Evolutionary conservation across 1,139 yeast genomes (phyloP).

Genomic region (Diutina ranongensis): DNA sequence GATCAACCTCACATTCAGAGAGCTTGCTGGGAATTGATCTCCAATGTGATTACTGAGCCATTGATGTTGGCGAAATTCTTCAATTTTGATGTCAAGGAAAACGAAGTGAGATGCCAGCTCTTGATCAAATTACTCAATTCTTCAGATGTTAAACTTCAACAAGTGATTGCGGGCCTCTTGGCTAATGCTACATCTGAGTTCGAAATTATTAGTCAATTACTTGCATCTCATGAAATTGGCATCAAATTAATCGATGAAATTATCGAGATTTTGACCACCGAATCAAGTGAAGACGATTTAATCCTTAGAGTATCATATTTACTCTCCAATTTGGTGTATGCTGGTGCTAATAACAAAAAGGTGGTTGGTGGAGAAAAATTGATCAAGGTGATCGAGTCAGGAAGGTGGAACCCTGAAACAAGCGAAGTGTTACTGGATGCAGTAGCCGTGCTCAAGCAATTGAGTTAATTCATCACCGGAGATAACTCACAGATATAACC

Average conservation of each 20-base stretch:
- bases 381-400: background rate
- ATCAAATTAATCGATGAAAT: slow-evolving; percentile 16
- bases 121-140: slow-evolving; percentile 31
- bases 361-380: background rate
- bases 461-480: too few relatives aligned
- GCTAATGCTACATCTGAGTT: slow-evolving; percentile 40
- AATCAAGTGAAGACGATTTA: slow-evolving; percentile 14
- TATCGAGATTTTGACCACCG: slow-evolving; percentile 18
- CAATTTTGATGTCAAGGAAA: slow-evolving; percentile 23
- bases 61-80: slow-evolving; percentile 37
- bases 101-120: slow-evolving; percentile 19
- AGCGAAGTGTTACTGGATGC: background rate
- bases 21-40: slow-evolving; percentile 36
- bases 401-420: background rate
- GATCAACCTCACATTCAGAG: slow-evolving; percentile 27
- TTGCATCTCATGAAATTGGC: slow-evolving; percentile 18
- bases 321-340: slow-evolving; percentile 20
- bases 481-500: too few relatives aligned
- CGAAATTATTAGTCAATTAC: slow-evolving; percentile 28
- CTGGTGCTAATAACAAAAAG: slow-evolving; percentile 11
- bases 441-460: background rate
- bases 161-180: slow-evolving; percentile 31
- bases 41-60: slow-evolving; percentile 36
- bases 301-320: slow-evolving; percentile 16
- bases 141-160: slow-evolving; percentile 25